Base-by-base conservation (phyloP, 148 eudicot genomes). In the Amaranthus cruentus region DNA sequence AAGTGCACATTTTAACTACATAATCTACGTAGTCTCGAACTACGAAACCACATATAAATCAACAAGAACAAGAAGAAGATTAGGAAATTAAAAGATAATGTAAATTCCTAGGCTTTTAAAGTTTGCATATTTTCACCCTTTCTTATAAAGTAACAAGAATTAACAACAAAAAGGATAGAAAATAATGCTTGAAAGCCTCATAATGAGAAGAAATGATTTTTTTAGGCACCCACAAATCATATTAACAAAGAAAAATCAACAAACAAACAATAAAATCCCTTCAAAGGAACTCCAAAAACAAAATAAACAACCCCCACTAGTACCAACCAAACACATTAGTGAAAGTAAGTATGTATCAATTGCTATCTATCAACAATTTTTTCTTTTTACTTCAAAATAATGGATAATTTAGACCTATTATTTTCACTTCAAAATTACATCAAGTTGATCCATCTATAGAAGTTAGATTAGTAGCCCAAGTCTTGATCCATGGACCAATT, bases 91-190 rank as follows among this genome's bases (percentile, higher is more conserved):
- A 28, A 28, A 28, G 6, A 6, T 9, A 49, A 58, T 47, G 28
- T 38, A 46, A 38, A 70, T 61, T 86, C 90, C 98, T 96, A 90
- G 65, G 84, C 74, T 79, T 86, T 93, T 62, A 89, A 77, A 58
- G 91, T 82, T 83, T 93, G 96, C 98, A 93, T 93, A 58, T 71
- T 82, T 72, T 28, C 78, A 75, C 69, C 79, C 76, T 65, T 82
- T 75, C 77, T 73, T 55, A 56, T 28, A 28, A 79, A 66, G 57
- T 63, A 59, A 67, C 48, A 65, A 28, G 44, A 8, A n/a, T 28
- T 28, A 55, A 59, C 62, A 46, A 64, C 59, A 72, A 56, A 14
- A 66, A 71, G 55, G 57, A 59, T 56, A 15, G 2, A 28, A 56
- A 63, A 14, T 59, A 46, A 66, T 56, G 48, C 57, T 74, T 58